Percentiles rank a stretch among this genome's conserved stretches.
These are phyloP conservation scores for Arthrobotrys musiformis DNA, from an alignment of 2,329 filamentous ascomycete species.

Conservation along the genomic window DNA sequence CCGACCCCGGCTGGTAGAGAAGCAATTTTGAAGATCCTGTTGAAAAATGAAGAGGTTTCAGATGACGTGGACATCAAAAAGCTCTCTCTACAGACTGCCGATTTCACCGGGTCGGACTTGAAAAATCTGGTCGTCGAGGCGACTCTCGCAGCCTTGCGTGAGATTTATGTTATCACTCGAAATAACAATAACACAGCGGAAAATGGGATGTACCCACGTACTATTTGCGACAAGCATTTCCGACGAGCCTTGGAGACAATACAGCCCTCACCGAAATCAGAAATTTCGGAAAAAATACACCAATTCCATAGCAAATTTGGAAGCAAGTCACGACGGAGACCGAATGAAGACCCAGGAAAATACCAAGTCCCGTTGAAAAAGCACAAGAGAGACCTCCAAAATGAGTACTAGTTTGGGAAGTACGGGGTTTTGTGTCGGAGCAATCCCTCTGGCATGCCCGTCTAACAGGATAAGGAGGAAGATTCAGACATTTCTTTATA, in stretches of 20 bases:
- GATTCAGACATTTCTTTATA: too few relatives aligned
- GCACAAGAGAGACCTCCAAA: neutral
- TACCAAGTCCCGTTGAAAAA: neutral
- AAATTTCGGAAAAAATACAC: conserved; percentile 10
- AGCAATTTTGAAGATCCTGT: conserved; percentile 66
- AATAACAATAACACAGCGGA: neutral
- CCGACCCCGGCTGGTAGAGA: conserved; percentile 65
- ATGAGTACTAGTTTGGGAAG: neutral
- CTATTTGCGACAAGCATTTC: neutral
- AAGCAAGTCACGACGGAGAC: neutral
- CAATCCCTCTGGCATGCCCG: too few relatives aligned
- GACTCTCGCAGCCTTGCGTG: conserved; percentile 66
- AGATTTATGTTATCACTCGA: conserved; percentile 54
- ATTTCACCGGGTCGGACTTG: conserved; percentile 68
- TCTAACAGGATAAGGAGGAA: too few relatives aligned
- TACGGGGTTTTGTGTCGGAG: neutral
- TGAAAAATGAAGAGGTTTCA: conserved; percentile 65
- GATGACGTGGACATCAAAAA: conserved; percentile 40
- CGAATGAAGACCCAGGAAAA: neutral
- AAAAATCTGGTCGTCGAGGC: conserved; percentile 67
- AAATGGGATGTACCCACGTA: neutral
- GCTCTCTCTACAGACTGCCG: conserved; percentile 64
- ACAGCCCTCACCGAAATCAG: neutral
- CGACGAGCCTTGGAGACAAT: neutral
- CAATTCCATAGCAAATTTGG: conserved; percentile 8